Conservation (phyloP, 345 rosid genomes). For the Raphanus raphanistrum region DNA sequence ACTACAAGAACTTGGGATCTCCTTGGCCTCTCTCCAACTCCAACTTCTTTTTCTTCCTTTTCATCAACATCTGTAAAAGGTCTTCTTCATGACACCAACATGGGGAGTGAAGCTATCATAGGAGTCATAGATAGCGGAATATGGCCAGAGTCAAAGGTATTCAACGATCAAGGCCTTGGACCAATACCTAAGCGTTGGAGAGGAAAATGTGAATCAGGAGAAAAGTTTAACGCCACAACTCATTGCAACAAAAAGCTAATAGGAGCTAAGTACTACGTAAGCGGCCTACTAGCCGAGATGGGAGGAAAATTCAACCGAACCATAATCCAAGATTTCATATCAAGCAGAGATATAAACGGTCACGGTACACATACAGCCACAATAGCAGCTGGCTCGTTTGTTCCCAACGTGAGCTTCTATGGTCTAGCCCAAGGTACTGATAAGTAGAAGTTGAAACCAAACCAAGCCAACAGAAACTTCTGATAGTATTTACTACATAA, state of each 20-base stretch:
- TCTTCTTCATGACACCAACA: background rate
- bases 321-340: conserved; percentile 30
- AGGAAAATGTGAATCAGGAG: conserved; percentile 45
- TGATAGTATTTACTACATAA: background rate
- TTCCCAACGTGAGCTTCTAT: conserved; percentile 40
- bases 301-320: conserved; percentile 39
- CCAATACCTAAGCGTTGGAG: conserved; percentile 56
- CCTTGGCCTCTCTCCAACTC: conserved; percentile 18
- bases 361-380: conserved; percentile 60
- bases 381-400: conserved; percentile 51
- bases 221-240: conserved; percentile 34
- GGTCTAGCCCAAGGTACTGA: conserved; percentile 48
- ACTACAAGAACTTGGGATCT: conserved; percentile 58
- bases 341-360: conserved; percentile 50
- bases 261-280: conserved; percentile 52
- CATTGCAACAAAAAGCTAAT: conserved; percentile 54
- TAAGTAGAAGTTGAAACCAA: background rate
- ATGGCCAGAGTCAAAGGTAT: conserved; percentile 44
- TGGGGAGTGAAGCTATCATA: background rate
- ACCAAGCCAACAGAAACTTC: background rate
- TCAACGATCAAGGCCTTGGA: conserved; percentile 45
- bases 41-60: background rate
- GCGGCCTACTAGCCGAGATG: conserved; percentile 37
- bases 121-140: background rate
- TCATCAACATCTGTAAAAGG: background rate